Base-by-base conservation (phyloP, 768 basidiomycete genomes). In the Antrodiella citrinella region DNA sequence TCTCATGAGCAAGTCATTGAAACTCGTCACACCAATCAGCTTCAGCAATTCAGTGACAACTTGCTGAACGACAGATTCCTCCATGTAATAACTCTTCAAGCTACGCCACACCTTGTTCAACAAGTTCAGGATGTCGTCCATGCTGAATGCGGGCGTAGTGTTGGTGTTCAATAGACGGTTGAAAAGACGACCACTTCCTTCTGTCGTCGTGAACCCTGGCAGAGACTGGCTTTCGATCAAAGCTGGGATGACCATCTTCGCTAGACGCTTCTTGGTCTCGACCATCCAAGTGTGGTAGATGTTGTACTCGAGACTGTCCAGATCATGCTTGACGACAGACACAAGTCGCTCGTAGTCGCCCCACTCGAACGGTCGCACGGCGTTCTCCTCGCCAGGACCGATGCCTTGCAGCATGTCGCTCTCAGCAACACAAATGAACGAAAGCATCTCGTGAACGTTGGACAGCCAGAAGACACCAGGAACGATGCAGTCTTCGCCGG, bases 381-480 rank as follows among this genome's bases (percentile, higher is more conserved):
- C 80, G 46, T 88, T 88, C 64, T 96, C 94, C 69, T 90, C 91
- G 39, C 93, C 94, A 1, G 95, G 95, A 9, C 91, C 94, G 51
- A 98, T 97, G 20, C 96, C 96, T 65, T 98, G 92, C 7, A 92
- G 76, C 83, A 97, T 96, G 68, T 99, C 96, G 62, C 87, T 87
- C 69, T 99, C 96, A n/a, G 96, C 96, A 35, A 97, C 87, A 61
- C 90, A 95, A 62, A 98, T 95, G 69, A 98, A 99, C 4, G 96
- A 99, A 25, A 98, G 76, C 82, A 98, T 94, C 65, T 99, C 96
- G 66, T 99, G 96, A 30, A 99, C 94, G 60, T 99, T 99, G 25
- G 96, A 97, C n/a, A 99, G 74, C 96, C 96, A 99, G 77, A 90
- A 99, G 57, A 98, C 89, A 35, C 96, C 96, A 4, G 96, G 96